Base-by-base conservation (phyloP, 2,329 filamentous ascomycete genomes). In the Alternaria dauci region DNA sequence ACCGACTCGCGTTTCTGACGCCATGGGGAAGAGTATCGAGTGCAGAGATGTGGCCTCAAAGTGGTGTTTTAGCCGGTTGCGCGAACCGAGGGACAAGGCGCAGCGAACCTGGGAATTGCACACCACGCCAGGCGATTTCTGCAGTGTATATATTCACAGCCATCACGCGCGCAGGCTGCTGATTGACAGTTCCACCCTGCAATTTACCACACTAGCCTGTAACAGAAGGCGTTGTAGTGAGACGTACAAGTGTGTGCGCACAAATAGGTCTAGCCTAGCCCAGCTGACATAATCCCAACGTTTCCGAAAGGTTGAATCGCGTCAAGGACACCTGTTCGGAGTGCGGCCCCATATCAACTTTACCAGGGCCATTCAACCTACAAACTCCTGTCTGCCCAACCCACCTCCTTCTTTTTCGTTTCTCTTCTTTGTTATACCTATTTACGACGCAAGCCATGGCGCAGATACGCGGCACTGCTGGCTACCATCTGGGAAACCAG, bases 401-500 rank as follows among this genome's bases (percentile, higher is more conserved):
- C 50, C 62, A 59, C 58, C 55, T 61, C 57, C 54, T 59, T 62
- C 58, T 25, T 20, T 25, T 41, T 39, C 38, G 16, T 52, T 52
- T 53, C 52, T 59, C 71, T 65, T 38, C 16, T 2, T n/a, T 16
- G 56, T 58, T 65, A 61, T 63, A 62, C 20, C 20, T 23, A 23
- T 23, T 23, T 23, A 23, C 36, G 57, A 58, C 28, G 9, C 67
- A 72, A 72, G 76, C 51, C 68, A 87, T 87, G 85, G 83, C 85
- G 70, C 85, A 87, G 74, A 87, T 87, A 76, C 80, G 86, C 76
- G 86, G 86, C 66, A 88, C 86, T 41, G 90, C 91, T 74, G 91
- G 91, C 80, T 96, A 96, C 82, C 92, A 94, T 82, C 87, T 95
- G 78, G 90, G 90, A 74, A 87, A 89, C 78, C 88, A 89, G 74